phyloP scores from a whole-genome alignment of 257 asterid species.

The Scutellaria minor region DNA sequence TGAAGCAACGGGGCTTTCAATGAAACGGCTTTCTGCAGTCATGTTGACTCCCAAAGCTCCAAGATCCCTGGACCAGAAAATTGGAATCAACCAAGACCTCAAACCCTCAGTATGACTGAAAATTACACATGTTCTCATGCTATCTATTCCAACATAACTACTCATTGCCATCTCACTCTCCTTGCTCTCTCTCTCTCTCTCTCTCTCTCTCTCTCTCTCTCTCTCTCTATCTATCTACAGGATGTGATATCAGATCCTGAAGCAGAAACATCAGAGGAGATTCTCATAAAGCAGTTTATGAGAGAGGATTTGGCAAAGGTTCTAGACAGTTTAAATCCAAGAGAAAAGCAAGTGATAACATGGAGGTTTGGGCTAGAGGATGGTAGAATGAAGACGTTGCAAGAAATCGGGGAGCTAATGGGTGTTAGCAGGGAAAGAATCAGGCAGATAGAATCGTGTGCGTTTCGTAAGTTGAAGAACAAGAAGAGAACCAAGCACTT shows the following conservation, averaged over 20 bases:
- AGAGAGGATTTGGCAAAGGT: constrained; percentile 78
- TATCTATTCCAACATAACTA: constrained; percentile 10
- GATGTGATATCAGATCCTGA: constrained; percentile 88
- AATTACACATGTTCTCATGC: constrained; percentile 12
- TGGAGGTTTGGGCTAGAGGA: constrained; percentile 90
- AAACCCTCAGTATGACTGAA: constrained; percentile 68
- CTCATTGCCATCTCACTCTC: not conserved
- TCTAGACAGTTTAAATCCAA: constrained; percentile 68
- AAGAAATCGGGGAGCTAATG: constrained; percentile 93
- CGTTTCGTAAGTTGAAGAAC: constrained; percentile 89
- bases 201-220: constrained; percentile 5
- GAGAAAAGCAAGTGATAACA: constrained; percentile 79
- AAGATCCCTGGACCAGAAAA: constrained; percentile 89
- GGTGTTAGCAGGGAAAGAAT: constrained; percentile 94
- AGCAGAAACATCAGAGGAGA: constrained; percentile 79
- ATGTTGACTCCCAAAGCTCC: constrained; percentile 88
- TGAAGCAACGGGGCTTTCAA: constrained; percentile 80
- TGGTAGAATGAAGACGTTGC: constrained; percentile 85
- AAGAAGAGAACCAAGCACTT: constrained; percentile 79
- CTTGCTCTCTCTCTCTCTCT: constrained; percentile 9
- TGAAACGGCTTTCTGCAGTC: constrained; percentile 86
- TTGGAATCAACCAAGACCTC: constrained; percentile 73
- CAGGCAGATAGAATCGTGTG: constrained; percentile 83
- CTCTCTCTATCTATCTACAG: constrained; percentile 49
- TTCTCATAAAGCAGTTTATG: constrained; percentile 76